Evolutionary conservation across 768 basidiomycete genomes (phyloP).

Genomic region (Cantharellus anzutake): DNA sequence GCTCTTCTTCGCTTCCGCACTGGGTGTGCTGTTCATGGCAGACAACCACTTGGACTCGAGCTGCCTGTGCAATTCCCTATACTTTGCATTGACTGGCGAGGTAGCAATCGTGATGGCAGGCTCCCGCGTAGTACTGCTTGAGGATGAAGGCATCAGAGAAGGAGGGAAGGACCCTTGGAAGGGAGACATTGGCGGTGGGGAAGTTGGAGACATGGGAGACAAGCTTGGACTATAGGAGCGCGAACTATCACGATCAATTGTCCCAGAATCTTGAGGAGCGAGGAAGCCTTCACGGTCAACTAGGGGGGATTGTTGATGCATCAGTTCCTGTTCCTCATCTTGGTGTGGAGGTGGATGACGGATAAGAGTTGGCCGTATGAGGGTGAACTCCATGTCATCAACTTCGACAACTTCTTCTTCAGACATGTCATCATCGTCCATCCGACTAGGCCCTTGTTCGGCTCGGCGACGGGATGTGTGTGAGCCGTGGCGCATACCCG

Average conservation of each 20-base stretch:
- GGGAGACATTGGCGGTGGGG: neutral
- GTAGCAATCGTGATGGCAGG: neutral
- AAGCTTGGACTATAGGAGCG: neutral
- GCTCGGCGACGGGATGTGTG: conserved; percentile 13
- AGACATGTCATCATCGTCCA: conserved; percentile 24
- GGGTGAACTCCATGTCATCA: conserved; percentile 54
- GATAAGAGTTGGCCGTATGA: conserved; percentile 31
- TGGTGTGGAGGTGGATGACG: neutral
- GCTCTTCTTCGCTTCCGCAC: conserved; percentile 50
- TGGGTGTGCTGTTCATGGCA: conserved; percentile 32
- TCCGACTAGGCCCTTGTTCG: conserved; percentile 44
- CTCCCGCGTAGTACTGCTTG: neutral
- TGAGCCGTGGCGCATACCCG: conserved; percentile 26
- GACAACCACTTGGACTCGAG: conserved; percentile 62
- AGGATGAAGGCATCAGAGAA: neutral
- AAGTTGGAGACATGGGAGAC: neutral
- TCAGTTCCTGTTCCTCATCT: neutral
- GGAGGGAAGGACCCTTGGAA: neutral
- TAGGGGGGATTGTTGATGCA: neutral
- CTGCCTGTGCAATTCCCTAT: conserved; percentile 43
- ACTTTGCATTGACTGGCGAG: conserved; percentile 3
- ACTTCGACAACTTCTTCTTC: conserved; percentile 1
- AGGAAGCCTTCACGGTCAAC: no score
- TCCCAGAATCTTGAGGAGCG: neutral
- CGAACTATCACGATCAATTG: neutral